A percentile compares a stretch with the other conserved stretches of the same genome.
phyloP scores from a whole-genome alignment of 1,284 basidiomycete genomes.

The Cystobasidiaceae sp. region DNA sequence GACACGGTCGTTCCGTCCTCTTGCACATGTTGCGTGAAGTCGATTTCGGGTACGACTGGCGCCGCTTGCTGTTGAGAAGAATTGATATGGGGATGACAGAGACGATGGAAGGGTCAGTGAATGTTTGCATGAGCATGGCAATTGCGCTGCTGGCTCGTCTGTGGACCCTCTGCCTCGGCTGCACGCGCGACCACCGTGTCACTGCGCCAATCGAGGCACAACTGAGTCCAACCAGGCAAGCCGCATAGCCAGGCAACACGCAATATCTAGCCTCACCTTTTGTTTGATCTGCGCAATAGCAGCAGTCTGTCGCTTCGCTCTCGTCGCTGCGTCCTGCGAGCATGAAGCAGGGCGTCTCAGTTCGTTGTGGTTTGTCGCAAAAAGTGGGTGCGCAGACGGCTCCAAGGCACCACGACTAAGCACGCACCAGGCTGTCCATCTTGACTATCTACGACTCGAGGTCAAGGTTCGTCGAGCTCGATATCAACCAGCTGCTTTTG shows the following conservation, averaged over 20 bases:
- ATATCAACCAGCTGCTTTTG: too few relatives aligned
- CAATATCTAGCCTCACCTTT: constrained; percentile 21
- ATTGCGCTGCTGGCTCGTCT: too few relatives aligned
- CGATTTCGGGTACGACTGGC: constrained; percentile 34
- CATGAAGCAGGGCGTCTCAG: too few relatives aligned
- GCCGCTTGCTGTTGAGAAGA: neutral
- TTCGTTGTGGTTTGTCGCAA: too few relatives aligned
- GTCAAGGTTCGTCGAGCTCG: too few relatives aligned
- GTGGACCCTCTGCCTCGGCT: too few relatives aligned
- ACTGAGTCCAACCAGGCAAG: neutral
- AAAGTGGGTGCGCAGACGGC: too few relatives aligned
- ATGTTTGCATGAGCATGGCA: neutral
- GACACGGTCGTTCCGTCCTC: constrained; percentile 49
- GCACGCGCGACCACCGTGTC: too few relatives aligned
- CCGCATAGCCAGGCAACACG: too few relatives aligned
- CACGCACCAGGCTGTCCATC: constrained; percentile 14
- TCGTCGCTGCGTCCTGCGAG: constrained; percentile 29
- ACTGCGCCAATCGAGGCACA: too few relatives aligned
- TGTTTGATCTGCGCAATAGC: constrained; percentile 27
- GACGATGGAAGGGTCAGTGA: neutral
- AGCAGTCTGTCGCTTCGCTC: constrained; percentile 26
- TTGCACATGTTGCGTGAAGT: constrained; percentile 49
- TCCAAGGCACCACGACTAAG: neutral
- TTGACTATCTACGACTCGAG: neutral
- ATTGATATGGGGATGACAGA: neutral